Evolutionary conservation across 2,329 filamentous ascomycete species (phyloP), one percentile per base, ranked within the genome.

Genomic region (Purpureocillium lavendulum): DNA sequence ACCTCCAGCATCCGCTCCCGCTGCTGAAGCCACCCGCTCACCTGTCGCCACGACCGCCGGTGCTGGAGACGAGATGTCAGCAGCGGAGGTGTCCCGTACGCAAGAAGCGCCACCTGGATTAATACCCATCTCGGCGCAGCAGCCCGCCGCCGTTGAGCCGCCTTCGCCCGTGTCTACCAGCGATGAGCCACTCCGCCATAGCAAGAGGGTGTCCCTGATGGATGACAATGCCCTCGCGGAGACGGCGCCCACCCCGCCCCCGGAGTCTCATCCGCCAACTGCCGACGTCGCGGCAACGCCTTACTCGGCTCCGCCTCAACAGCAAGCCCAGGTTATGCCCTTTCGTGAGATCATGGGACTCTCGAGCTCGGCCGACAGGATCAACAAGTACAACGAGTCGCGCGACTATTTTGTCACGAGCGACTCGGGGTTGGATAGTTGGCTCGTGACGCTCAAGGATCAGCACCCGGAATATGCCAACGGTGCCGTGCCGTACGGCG

Each of bases 271-370:
- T 33, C 59, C 36, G 5, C 39, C 46, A 21, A 38, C 45, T 7
- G 38, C 45, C n/a, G 41, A 47, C 43, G 14, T 41, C 44, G 33
- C 46, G 11, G 26, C 36, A 10, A 17, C 41, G 21, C 21, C 21
- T 6, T 5, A 5, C 11, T 17, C 9, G n/a, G n/a, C 16, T 11
- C 33, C 15, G 10, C 33, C 33, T 16, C 39, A 49, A 18, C 33
- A 41, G 17, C 44, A 40, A 17, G 35, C 53, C 10, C 52, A 53
- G 35, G 64, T 75, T 30, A 70, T 74, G 46, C 67, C 73, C 2
- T 89, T 94, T 61, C 77, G 80, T 37, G 84, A 94, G 42, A 94
- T 96, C 44, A 70, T 87, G 51, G 77, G 75, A 8, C 70, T 92
- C 36, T 70, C 75, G 13, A 77, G 75, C 2, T 60, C 80, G 0